Base-by-base conservation (phyloP, 2,329 filamentous ascomycete genomes). In the Cercospora brassicicola region DNA sequence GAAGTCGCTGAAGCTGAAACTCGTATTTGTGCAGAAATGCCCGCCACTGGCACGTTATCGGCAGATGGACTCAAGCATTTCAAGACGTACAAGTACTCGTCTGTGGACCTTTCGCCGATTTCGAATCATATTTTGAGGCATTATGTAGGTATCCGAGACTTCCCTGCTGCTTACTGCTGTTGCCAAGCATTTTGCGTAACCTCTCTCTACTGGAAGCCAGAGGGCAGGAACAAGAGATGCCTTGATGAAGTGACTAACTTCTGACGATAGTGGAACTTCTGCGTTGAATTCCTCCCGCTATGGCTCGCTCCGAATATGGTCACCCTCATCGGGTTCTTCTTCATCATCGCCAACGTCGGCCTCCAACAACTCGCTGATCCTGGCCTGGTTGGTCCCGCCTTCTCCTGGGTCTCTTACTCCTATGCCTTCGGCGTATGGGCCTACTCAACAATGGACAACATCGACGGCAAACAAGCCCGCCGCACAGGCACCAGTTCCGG, bases 231-330 rank as follows among this genome's bases (percentile, higher is more conserved):
- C 4, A 15, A 11, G 2, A 28, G 4, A 28, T 20, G 8, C 30
- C 4, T 59, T 64, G 33, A 70, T 45, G 31, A 18, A 20, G 0
- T 28, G 9, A 28, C 48, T 53, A 6, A 53, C 23, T n/a, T 53
- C 20, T 48, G 15, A 33, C 4, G 8, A 76, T 81, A 98, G 94
- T 99, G 95, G 95, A 98, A 97, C 87, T 92, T 89, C 72, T 94
- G 94, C 75, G 95, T 98, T 75, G 89, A 97, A 79, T 82, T 97
- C 51, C 83, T 99, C 76, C 95, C 95, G 71, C 83, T 97, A 88
- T 99, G 94, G 94, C 87, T 99, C 64, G 95, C 95, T 30, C 95
- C 95, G 36, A 99, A 99, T 78, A 95, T 97, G 89, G 94, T 99
- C 68, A 99, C 95, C 73, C 85, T 99, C 26, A 81, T 98, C 59